Evolutionary conservation across 2,329 filamentous ascomycete species (phyloP), one percentile per base, ranked within the genome.

Genomic region (Metarhizium rileyi): DNA sequence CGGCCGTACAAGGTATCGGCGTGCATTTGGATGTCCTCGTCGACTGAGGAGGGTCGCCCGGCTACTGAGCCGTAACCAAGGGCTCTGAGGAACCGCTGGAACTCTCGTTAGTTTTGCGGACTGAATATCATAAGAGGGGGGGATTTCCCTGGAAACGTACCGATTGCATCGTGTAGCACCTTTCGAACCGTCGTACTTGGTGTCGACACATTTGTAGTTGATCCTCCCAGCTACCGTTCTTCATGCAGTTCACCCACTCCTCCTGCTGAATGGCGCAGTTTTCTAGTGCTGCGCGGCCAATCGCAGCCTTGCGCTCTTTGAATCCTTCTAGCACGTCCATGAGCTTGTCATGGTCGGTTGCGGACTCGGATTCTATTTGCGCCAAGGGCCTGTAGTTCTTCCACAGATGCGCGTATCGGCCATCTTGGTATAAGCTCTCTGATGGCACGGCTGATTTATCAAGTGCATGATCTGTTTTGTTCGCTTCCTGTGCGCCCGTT

Each of bases 1-100:
- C 86, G 81, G 61, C 91, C 86, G 67, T 90, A 98, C 38, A 98
- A 75, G 55, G 80, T 81, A 70, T 98, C 93, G 52, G 91, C 91
- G 66, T 96, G 90, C 84, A 97, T 88, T 68, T 97, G 93, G 53
- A 98, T 89, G 57, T 85, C 80, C 65, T 96, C 90, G 59, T 95
- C 87, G 47, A 87, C 77, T 27, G 83, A 76, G 0, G 76, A 70
- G 8, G 83, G 72, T 22, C 83, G 78, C 42, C 85, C 78, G 53
- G 80, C 72, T 25, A 80, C 80, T 7, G 81, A 79, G 30, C 94
- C 77, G 64, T 96, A 97, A 4, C 93, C 93, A 18, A 98, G 70
- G 1, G 90, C 90, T 67, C 91, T 90, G 26, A 98, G 71, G 58
- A 98, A 90, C 66, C 91, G 86, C 79, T 90, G 54, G 22, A 40